Conservation (phyloP, 1,139 yeast species). For the Meyerozyma smithsonii region DNA sequence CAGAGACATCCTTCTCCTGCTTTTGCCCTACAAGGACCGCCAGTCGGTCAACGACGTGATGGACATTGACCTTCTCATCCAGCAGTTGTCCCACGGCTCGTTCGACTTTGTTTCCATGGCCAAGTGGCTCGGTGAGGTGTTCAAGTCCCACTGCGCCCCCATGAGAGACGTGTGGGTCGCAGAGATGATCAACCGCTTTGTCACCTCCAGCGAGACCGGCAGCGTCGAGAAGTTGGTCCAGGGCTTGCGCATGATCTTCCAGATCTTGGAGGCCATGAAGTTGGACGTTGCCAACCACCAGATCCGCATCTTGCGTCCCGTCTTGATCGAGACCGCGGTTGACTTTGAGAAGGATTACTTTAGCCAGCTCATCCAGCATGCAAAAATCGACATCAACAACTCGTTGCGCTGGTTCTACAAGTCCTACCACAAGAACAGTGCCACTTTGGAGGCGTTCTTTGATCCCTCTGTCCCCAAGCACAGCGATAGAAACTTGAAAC, state of each 20-base stretch:
- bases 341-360: constrained; percentile 89
- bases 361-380: constrained; percentile 60
- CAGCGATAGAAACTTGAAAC: constrained; percentile 22
- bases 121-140: constrained; percentile 65
- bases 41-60: constrained; percentile 65
- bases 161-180: constrained; percentile 91
- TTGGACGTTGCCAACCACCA: constrained; percentile 94
- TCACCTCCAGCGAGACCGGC: constrained; percentile 51
- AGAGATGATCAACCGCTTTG: constrained; percentile 71
- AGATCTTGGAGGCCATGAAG: constrained; percentile 92
- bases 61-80: constrained; percentile 73
- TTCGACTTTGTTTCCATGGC: constrained; percentile 67
- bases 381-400: constrained; percentile 62
- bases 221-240: constrained; percentile 60
- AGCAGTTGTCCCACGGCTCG: constrained; percentile 65
- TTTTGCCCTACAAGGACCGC: constrained; percentile 77
- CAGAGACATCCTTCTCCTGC: constrained; percentile 67
- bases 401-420: constrained; percentile 69
- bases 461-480: constrained; percentile 6
- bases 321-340: constrained; percentile 82
- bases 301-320: constrained; percentile 79
- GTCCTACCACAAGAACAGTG: constrained; percentile 23
- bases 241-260: constrained; percentile 75
- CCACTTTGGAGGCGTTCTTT: neutral
- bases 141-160: constrained; percentile 89